These are phyloP conservation scores for Suhomyces tanzawaensis DNA, from an alignment of 805 yeast species.

Conservation along the genomic window DNA sequence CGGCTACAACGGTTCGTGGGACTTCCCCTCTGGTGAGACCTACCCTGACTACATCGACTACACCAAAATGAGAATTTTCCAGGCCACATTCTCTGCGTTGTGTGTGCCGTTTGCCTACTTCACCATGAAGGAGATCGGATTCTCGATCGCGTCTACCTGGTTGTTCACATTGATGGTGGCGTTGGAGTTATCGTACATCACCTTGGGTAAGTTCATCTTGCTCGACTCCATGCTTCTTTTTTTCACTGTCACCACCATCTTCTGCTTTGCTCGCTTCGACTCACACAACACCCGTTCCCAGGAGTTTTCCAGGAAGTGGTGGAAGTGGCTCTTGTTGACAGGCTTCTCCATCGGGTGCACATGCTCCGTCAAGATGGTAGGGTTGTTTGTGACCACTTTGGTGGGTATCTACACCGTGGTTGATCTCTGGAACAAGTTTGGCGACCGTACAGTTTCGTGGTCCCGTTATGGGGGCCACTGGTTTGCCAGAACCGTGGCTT, in stretches of 20 bases:
- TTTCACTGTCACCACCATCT: constrained; percentile 82
- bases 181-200: constrained; percentile 78
- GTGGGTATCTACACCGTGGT: constrained; percentile 88
- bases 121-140: constrained; percentile 75
- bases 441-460: constrained; percentile 57
- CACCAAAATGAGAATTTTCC: constrained; percentile 83
- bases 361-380: constrained; percentile 95
- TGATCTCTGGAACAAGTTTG: constrained; percentile 83
- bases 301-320: constrained; percentile 76
- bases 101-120: constrained; percentile 86
- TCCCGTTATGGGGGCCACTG: constrained; percentile 57
- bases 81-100: constrained; percentile 77
- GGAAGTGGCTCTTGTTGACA: constrained; percentile 85
- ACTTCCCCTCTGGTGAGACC: constrained; percentile 75
- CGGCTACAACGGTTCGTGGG: constrained; percentile 85
- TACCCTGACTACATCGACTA: constrained; percentile 79
- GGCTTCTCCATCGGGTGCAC: constrained; percentile 89
- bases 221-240: constrained; percentile 89
- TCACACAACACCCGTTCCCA: constrained; percentile 46
- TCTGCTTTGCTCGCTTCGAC: constrained; percentile 70
- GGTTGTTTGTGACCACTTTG: constrained; percentile 80
- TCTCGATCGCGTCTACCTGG: constrained; percentile 70
- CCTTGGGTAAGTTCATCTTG: constrained; percentile 84
- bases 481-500: constrained; percentile 61
- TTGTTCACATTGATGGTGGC: constrained; percentile 76